Percentiles rank a stretch among this genome's conserved stretches.
Evolutionary conservation across 805 yeast species (phyloP).

Genomic region (Priceomyces medius): DNA sequence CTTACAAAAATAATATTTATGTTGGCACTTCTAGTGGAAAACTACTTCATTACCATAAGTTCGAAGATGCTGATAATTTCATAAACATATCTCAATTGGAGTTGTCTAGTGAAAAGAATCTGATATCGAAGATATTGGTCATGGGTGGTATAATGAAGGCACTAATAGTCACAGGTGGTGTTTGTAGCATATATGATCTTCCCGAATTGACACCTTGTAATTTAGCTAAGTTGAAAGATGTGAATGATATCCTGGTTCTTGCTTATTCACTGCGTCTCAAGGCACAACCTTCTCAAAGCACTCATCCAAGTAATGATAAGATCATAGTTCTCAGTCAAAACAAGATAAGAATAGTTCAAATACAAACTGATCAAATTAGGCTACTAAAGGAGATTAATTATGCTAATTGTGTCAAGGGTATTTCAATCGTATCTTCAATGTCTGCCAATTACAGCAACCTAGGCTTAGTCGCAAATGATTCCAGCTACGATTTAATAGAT

Average conservation of each 20-base stretch:
- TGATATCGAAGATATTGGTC: slow-evolving; percentile 25
- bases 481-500: slow-evolving; percentile 38
- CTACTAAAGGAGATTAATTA: slow-evolving; percentile 35
- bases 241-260: slow-evolving; percentile 30
- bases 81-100: slow-evolving; percentile 26
- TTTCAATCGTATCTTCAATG: slow-evolving; percentile 25
- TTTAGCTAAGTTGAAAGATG: slow-evolving; percentile 36
- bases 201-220: slow-evolving; percentile 41
- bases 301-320: slow-evolving; percentile 20
- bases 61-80: slow-evolving; percentile 39
- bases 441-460: slow-evolving; percentile 28
- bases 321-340: slow-evolving; percentile 29
- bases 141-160: slow-evolving; percentile 24
- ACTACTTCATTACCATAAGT: slow-evolving; percentile 37
- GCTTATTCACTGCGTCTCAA: slow-evolving; percentile 5
- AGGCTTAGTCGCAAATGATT: slow-evolving; percentile 31
- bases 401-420: slow-evolving; percentile 24
- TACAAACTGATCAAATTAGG: slow-evolving; percentile 24
- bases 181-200: slow-evolving; percentile 24
- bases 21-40: slow-evolving; percentile 37
- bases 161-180: slow-evolving; percentile 26
- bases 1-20: slow-evolving; percentile 32
- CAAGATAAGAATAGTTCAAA: slow-evolving; percentile 32
- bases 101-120: slow-evolving; percentile 11
- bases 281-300: slow-evolving; percentile 2